Base-by-base conservation (phyloP, 192 early-diverging fungal species). In the Linderina pennispora region DNA sequence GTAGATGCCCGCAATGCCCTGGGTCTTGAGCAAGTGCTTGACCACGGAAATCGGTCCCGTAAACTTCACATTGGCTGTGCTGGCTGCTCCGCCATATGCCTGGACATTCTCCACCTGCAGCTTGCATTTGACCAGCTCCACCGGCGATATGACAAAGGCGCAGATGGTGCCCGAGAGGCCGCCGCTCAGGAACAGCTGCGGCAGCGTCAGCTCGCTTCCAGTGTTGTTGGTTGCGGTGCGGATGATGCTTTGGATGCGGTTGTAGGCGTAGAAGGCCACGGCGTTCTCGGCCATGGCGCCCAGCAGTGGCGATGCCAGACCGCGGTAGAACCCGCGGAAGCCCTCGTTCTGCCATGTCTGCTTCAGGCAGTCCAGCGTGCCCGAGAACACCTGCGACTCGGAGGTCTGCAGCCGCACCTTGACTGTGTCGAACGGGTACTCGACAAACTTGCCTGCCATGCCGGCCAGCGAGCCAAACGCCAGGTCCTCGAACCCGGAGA, bases 251-350 rank as follows among this genome's bases (percentile, higher is more conserved):
- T 96, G 91, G 43, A 94, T 80, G 24, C 84, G 74, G 63, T 84
- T 86, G 73, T 95, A 98, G 9, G 83, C 80, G 23, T 89, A 80
- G 55, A 98, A 98, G 28, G 94, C 74, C 1, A 84, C 75, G 4
- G 89, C 88, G 71, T 95, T 97, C 59, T 97, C 95, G 17, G 92
- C 75, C 88, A 98, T 93, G 2, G 91, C 85, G 0, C 95, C 95
- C 1, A 95, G 64, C 15, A 98, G 64, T 6, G 93, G 95, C 21
- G 93, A 89, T 3, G 88, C 82, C 21, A 98, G 65, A 10, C 96
- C 94, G 60, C 85, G 91, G 64, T 92, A 98, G 33, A 98, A 81
- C 3, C 91, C 91, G 32, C 58, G 51, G 42, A 90, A 62, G 4
- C 94, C 94, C 57, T 97, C 91, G 42, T 78, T 62, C 23, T 65